A percentile compares a stretch with the other conserved stretches of the same genome.
phyloP scores from a whole-genome alignment of 371 early-diverging fungal genomes.

The Capniomyces stellatus region DNA sequence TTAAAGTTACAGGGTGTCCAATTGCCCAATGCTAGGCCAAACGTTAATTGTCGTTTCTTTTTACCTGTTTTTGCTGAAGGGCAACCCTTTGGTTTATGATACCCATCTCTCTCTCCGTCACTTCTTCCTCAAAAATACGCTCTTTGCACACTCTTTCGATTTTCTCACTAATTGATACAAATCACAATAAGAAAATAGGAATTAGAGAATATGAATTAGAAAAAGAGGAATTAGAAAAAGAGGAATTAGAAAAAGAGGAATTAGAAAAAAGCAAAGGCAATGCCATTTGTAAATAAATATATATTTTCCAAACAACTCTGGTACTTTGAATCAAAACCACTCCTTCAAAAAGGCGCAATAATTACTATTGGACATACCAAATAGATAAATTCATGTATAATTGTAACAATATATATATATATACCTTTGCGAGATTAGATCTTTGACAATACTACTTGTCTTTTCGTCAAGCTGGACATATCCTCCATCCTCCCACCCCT shows the following conservation, averaged over 20 bases:
- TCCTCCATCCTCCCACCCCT: slow-evolving; percentile 16
- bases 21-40: no score
- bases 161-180: slow-evolving; percentile 36
- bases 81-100: slow-evolving; percentile 75
- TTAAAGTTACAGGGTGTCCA: background rate
- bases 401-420: no score
- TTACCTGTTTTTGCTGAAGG: slow-evolving; percentile 58
- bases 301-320: no score
- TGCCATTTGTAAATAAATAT: no score
- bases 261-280: no score
- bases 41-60: background rate
- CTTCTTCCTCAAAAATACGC: slow-evolving; percentile 64
- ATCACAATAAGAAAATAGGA: background rate
- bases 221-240: background rate
- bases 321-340: no score
- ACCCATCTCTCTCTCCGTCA: slow-evolving; percentile 65
- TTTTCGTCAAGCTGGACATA: slow-evolving; percentile 27
- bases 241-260: no score
- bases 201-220: background rate
- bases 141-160: slow-evolving; percentile 69
- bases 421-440: slow-evolving; percentile 23
- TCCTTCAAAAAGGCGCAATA: no score
- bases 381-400: no score
- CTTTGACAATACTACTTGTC: slow-evolving; percentile 25
- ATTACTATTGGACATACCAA: no score